phyloP scores from a whole-genome alignment of 2,329 filamentous ascomycete genomes.

The Verticillium albo-atrum region DNA sequence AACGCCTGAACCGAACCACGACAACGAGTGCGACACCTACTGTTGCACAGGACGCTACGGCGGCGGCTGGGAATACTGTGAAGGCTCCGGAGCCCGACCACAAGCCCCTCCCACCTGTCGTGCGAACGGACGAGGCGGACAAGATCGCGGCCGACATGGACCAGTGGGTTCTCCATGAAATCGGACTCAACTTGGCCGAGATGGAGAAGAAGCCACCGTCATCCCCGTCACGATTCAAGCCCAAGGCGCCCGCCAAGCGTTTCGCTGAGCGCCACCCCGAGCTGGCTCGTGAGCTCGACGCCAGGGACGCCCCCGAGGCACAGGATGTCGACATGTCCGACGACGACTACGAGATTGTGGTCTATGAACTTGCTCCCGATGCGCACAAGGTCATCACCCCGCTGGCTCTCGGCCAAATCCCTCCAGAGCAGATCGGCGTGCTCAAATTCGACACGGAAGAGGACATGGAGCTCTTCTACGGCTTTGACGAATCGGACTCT shows the following conservation, averaged over 20 bases:
- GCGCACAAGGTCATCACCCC: constrained; percentile 18
- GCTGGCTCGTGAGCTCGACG: constrained; percentile 12
- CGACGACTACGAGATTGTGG: constrained; percentile 59
- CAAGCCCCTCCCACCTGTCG: constrained; percentile 19
- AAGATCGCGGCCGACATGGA: constrained; percentile 52
- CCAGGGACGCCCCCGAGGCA: constrained; percentile 22
- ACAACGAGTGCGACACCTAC: background rate
- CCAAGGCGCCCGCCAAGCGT: constrained; percentile 50
- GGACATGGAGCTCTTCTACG: constrained; percentile 57
- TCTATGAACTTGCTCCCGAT: constrained; percentile 55
- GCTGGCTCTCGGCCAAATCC: constrained; percentile 42
- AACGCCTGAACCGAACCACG: background rate
- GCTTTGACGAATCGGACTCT: constrained; percentile 55
- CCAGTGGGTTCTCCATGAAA: constrained; percentile 54
- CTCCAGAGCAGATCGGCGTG: constrained; percentile 48
- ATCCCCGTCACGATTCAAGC: constrained; percentile 41
- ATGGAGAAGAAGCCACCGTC: constrained; percentile 24
- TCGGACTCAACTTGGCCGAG: constrained; percentile 46
- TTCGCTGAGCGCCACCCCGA: constrained; percentile 54
- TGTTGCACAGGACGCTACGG: background rate
- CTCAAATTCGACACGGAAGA: constrained; percentile 54
- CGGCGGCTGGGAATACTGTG: background rate
- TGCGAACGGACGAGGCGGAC: constrained; percentile 39
- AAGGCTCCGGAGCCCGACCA: constrained; percentile 2
- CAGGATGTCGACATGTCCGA: constrained; percentile 40